Percentiles rank a stretch among this genome's conserved stretches.
These are phyloP conservation scores for Penicillium thymicola DNA, from an alignment of 2,329 filamentous ascomycete genomes.

Conservation along the genomic window DNA sequence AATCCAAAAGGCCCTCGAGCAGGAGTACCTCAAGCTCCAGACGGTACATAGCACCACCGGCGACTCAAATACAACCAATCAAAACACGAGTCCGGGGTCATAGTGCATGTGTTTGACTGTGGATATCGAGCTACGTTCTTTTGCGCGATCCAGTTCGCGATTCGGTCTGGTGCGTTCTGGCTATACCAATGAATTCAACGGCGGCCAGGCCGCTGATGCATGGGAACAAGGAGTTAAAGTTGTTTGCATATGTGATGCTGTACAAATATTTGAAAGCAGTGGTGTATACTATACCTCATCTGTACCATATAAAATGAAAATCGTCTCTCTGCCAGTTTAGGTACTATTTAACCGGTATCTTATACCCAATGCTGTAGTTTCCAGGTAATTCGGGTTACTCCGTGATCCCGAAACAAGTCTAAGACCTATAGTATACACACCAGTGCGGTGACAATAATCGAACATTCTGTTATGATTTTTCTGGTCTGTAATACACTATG, in stretches of 20 bases:
- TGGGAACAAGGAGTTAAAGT: constrained; percentile 4
- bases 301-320: constrained; percentile 7
- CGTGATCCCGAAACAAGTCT: not conserved
- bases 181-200: not conserved
- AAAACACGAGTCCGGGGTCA: constrained; percentile 21
- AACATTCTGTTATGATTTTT: no score
- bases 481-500: not conserved
- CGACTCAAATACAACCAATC: constrained; percentile 17
- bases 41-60: constrained; percentile 59
- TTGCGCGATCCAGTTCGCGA: not conserved
- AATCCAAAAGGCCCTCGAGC: constrained; percentile 78
- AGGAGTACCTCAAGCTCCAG: constrained; percentile 87
- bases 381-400: not conserved
- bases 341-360: not conserved
- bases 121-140: not conserved
- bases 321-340: not conserved
- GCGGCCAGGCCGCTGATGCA: not conserved
- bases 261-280: constrained; percentile 6
- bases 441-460: not conserved
- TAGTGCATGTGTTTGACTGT: constrained; percentile 10
- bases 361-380: not conserved
- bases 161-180: not conserved
- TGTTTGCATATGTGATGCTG: not conserved
- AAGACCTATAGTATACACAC: not conserved
- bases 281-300: not conserved